Percentiles rank a stretch among this genome's conserved stretches.
Conservation (phyloP, 1,139 yeast genomes). For the Cylindricascospora bacillispora region DNA sequence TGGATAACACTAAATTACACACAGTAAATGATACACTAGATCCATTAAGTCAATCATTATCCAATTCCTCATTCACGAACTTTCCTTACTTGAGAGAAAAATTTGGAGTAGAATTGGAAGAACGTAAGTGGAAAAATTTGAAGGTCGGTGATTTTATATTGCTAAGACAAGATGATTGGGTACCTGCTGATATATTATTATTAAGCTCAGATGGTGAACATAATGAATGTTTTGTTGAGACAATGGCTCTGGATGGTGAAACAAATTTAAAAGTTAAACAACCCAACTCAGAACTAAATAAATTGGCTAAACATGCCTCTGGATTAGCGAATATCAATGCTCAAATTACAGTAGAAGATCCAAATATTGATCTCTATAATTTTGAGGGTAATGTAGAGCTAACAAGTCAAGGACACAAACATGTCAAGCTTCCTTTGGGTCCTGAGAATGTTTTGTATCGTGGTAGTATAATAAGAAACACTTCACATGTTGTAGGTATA, state of each 20-base stretch:
- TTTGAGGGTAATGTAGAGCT: conserved; percentile 62
- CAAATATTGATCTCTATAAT: conserved; percentile 80
- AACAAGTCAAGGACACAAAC: conserved; percentile 14
- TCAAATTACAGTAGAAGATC: conserved; percentile 67
- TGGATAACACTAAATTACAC: conserved; percentile 1
- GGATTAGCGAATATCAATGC: conserved; percentile 41
- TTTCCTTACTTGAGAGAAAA: conserved; percentile 15
- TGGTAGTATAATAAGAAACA: conserved; percentile 81
- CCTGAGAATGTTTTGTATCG: conserved; percentile 75
- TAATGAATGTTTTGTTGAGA: conserved; percentile 75
- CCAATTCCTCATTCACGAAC: conserved; percentile 11
- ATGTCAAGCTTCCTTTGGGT: conserved; percentile 46
- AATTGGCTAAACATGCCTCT: conserved; percentile 35
- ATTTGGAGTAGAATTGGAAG: conserved; percentile 22
- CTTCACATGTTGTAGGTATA: conserved; percentile 57
- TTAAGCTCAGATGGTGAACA: conserved; percentile 54
- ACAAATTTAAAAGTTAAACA: conserved; percentile 70
- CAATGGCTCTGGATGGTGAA: conserved; percentile 97
- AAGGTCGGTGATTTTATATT: conserved; percentile 75
- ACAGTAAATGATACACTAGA: conserved; percentile 1
- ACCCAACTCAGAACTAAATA: conserved; percentile 53
- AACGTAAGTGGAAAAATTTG: conserved; percentile 54
- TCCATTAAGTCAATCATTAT: neutral
- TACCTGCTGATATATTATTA: conserved; percentile 79
- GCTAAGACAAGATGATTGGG: conserved; percentile 72